Percentiles rank a stretch among this genome's conserved stretches.
Conservation (phyloP, 495 filamentous ascomycete genomes). For the Tuber magnatum region DNA sequence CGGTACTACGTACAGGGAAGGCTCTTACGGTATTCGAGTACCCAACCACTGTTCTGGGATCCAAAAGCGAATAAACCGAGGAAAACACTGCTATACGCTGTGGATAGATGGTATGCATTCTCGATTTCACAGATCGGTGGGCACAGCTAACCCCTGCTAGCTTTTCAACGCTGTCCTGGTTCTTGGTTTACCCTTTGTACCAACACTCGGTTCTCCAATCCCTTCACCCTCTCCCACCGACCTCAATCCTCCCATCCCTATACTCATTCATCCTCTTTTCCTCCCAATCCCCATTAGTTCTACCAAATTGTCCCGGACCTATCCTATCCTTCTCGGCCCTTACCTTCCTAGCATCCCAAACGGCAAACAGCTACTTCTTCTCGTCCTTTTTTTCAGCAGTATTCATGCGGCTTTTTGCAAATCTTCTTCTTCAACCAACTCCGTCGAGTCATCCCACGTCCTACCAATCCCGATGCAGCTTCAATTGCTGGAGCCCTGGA, state of each 20-base stretch:
- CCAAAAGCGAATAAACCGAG: conserved; percentile 29
- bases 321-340: conserved; percentile 25
- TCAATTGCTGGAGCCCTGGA: conserved; percentile 30
- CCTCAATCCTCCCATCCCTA: conserved; percentile 32
- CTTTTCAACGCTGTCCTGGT: conserved; percentile 34
- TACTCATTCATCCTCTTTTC: conserved; percentile 34
- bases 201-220: conserved; percentile 36
- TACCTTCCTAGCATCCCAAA: conserved; percentile 21
- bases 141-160: conserved; percentile 17
- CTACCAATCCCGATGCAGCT: conserved; percentile 30
- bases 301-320: conserved; percentile 16
- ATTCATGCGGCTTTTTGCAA: conserved; percentile 20
- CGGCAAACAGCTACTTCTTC: conserved; percentile 29
- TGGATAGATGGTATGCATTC: conserved; percentile 24
- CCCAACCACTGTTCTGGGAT: conserved; percentile 30
- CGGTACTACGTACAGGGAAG: conserved; percentile 32
- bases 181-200: conserved; percentile 39
- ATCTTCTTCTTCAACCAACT: conserved; percentile 28
- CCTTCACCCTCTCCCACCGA: conserved; percentile 33
- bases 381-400: conserved; percentile 34
- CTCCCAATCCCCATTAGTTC: conserved; percentile 25
- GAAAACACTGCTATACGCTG: conserved; percentile 13
- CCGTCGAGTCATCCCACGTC: conserved; percentile 30
- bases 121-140: background rate
- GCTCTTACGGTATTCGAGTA: conserved; percentile 32